Conservation (phyloP, 108 stramenopile species). For the Pseudonitzschia pungens region DNA sequence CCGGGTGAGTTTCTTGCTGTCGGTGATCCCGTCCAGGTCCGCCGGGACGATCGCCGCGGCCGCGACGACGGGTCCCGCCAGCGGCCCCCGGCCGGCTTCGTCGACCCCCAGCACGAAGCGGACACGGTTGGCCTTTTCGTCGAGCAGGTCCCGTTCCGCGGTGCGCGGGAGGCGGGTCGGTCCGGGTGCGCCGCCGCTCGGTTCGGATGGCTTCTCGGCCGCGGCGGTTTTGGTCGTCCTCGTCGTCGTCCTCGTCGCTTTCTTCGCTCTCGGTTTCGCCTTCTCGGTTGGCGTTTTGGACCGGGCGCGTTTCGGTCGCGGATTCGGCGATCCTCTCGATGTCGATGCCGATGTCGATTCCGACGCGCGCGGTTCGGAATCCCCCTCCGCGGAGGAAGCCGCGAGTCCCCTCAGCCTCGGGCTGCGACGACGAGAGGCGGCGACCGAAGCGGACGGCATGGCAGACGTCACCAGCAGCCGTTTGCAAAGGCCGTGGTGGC, state of each 20-base stretch:
- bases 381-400: background rate
- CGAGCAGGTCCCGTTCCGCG: background rate
- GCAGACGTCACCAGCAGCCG: constrained; percentile 19
- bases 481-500: constrained; percentile 1
- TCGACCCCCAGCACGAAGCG: constrained; percentile 60
- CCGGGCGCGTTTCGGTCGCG: background rate
- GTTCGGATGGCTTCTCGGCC: background rate
- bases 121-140: background rate
- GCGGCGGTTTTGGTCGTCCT: background rate
- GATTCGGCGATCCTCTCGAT: background rate
- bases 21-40: constrained; percentile 77
- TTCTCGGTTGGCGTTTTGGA: background rate
- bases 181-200: background rate
- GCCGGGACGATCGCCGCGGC: constrained; percentile 70
- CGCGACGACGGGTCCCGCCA: constrained; percentile 91
- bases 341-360: background rate
- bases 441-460: no score
- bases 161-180: background rate
- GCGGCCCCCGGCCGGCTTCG: constrained; percentile 97
- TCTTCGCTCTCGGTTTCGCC: constrained; percentile 5
- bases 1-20: constrained; percentile 89
- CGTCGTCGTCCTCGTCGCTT: background rate
- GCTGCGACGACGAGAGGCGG: constrained; percentile 3
- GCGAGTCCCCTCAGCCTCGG: background rate
- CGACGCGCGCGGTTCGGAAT: background rate